phyloP scores from a whole-genome alignment of 2,329 filamentous ascomycete genomes.

The Drechslerella dactyloides region DNA sequence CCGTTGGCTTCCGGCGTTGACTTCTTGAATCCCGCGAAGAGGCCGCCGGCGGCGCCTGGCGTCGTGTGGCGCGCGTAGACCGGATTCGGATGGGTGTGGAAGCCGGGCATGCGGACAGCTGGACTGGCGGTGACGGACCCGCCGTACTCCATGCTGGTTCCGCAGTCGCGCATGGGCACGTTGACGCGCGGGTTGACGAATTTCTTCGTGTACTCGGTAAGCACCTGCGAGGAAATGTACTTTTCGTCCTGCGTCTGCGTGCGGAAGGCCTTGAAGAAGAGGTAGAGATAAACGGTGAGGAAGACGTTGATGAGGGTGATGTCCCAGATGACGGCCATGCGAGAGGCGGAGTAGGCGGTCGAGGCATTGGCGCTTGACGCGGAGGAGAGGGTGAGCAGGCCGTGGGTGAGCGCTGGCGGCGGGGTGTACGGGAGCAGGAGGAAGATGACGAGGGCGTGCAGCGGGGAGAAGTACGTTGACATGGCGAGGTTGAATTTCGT shows the following conservation, averaged over 20 bases:
- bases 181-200: slow-evolving; percentile 91
- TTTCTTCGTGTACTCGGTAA: slow-evolving; percentile 95
- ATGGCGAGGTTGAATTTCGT: slow-evolving; percentile 80
- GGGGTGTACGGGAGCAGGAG: slow-evolving; percentile 76
- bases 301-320: slow-evolving; percentile 77
- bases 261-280: slow-evolving; percentile 75
- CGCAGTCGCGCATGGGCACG: slow-evolving; percentile 52
- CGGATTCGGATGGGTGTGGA: slow-evolving; percentile 31
- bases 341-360: slow-evolving; percentile 73
- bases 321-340: slow-evolving; percentile 82
- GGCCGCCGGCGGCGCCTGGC: slow-evolving; percentile 12
- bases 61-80: slow-evolving; percentile 21
- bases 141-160: slow-evolving; percentile 31
- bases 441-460: slow-evolving; percentile 89
- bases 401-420: slow-evolving; percentile 19
- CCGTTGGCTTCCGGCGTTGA: slow-evolving; percentile 1
- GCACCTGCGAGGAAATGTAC: slow-evolving; percentile 86
- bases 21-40: slow-evolving; percentile 24
- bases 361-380: slow-evolving; percentile 7
- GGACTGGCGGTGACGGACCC: slow-evolving; percentile 24
- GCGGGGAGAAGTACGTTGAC: slow-evolving; percentile 90
- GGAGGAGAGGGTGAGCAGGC: neutral
- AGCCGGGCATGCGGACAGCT: slow-evolving; percentile 20
- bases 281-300: slow-evolving; percentile 76
- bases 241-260: slow-evolving; percentile 85